Conservation (phyloP, 306 rosid genomes). For the Cucurbita ficifolia region DNA sequence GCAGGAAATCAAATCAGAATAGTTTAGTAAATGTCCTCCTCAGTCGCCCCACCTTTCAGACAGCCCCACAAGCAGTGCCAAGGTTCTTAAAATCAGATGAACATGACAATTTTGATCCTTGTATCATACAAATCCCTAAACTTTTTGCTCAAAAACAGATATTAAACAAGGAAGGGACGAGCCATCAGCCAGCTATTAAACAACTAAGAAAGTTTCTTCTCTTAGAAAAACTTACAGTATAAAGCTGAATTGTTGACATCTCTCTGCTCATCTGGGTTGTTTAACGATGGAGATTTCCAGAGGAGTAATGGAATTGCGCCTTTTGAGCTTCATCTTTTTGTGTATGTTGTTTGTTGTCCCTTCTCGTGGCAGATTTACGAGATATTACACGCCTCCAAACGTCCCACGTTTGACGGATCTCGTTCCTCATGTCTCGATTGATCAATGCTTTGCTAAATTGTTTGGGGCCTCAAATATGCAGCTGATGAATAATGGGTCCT, state of each 20-base stretch:
- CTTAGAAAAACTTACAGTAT: conserved; percentile 17
- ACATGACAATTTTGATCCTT: conserved; percentile 27
- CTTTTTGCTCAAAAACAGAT: conserved; percentile 14
- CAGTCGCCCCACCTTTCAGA: conserved; percentile 20
- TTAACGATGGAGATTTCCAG: conserved; percentile 34
- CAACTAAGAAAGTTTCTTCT: conserved; percentile 52
- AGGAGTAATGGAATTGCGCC: conserved; percentile 13
- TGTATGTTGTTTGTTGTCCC: conserved; percentile 26
- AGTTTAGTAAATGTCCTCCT: conserved; percentile 10
- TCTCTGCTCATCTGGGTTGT: not conserved
- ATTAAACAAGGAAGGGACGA: conserved; percentile 5
- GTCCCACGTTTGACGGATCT: conserved; percentile 54
- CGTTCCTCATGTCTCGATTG: conserved; percentile 45
- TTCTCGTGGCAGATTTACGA: conserved; percentile 13
- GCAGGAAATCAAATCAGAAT: not conserved
- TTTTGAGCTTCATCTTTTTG: conserved; percentile 23
- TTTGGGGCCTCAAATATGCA: conserved; percentile 58
- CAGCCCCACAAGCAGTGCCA: conserved; percentile 38
- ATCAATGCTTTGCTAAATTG: conserved; percentile 28
- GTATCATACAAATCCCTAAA: conserved; percentile 18
- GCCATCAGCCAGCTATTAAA: conserved; percentile 50
- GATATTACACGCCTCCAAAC: conserved; percentile 37
- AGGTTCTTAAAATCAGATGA: conserved; percentile 28
- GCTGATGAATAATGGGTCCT: conserved; percentile 56
- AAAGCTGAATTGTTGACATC: conserved; percentile 7